Evolutionary conservation across 345 rosid species (phyloP), one percentile per base, ranked within the genome.

Genomic region (Salix exigua): DNA sequence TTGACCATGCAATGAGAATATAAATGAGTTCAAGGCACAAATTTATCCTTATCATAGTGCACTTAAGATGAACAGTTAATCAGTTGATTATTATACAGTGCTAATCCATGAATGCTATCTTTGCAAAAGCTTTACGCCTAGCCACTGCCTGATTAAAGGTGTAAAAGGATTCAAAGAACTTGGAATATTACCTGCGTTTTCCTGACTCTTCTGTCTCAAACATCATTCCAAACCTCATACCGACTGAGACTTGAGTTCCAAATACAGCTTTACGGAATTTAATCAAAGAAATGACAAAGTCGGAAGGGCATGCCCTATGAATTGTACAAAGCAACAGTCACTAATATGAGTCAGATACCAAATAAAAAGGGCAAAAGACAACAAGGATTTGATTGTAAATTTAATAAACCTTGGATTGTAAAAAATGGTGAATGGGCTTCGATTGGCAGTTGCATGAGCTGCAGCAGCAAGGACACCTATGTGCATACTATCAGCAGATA

Each of bases 141-240:
- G n/a, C 35, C 38, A 25, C 30, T 40, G 68, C 46, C 17, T n/a
- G 23, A 33, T 58, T 19, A 18, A 70, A 68, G 38, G 25, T 37
- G 37, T 14, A 68, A 64, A 60, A 60, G 58, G 37, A 13, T 42
- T 21, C 72, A 64, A 44, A 11, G 28, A 7, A 60, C 37, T 65
- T 30, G 28, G 62, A 80, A 65, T 51, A 68, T 81, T 73, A 93
- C 99, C 98, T 88, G 68, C 97, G 95, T 79, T 94, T 96, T 35
- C 93, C 93, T 0, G 98, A 92, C 80, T 96, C 99, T 69, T 96
- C 98, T 5, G 98, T 94, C 83, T 96, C 99, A 82, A 94, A 96
- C 98, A 96, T 94, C 99, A 96, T 96, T 60, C 99, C 99, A 74
- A 96, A 96, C 81, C 98, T 88, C 99, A 96, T 96, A 62, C 99